Percentiles rank a stretch among this genome's conserved stretches.
These are phyloP conservation scores for Cladophialophora exuberans DNA, from an alignment of 2,329 filamentous ascomycete genomes.

Conservation along the genomic window DNA sequence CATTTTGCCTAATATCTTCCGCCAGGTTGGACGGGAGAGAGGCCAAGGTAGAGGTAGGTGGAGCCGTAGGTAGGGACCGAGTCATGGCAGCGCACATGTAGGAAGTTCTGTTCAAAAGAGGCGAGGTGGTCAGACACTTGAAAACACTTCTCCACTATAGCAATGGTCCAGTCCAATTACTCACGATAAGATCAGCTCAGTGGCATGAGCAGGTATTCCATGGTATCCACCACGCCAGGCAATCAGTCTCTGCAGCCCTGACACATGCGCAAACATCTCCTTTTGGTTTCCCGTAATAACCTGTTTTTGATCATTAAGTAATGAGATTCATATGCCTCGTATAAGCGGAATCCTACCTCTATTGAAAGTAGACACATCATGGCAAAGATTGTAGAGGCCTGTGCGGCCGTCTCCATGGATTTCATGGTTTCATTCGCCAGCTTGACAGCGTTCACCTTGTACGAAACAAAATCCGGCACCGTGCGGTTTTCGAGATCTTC, in stretches of 20 bases:
- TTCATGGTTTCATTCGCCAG: slow-evolving; percentile 21
- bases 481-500: slow-evolving; percentile 19
- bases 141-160: background rate
- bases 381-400: slow-evolving; percentile 22
- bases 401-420: slow-evolving; percentile 20
- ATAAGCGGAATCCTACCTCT: slow-evolving; percentile 9
- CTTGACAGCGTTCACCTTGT: slow-evolving; percentile 22
- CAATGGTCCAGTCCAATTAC: background rate
- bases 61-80: slow-evolving; percentile 16
- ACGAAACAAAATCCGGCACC: slow-evolving; percentile 22
- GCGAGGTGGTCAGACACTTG: background rate
- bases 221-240: slow-evolving; percentile 22
- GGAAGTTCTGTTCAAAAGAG: slow-evolving; percentile 16
- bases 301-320: slow-evolving; percentile 1
- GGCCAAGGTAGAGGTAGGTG: slow-evolving; percentile 17
- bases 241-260: slow-evolving; percentile 21
- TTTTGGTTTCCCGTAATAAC: slow-evolving; percentile 22
- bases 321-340: background rate
- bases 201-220: slow-evolving; percentile 18
- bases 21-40: slow-evolving; percentile 8
- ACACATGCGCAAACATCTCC: slow-evolving; percentile 22
- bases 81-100: slow-evolving; percentile 24
- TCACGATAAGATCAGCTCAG: slow-evolving; percentile 21
- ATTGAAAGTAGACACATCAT: slow-evolving; percentile 24
- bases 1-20: slow-evolving; percentile 16